Evolutionary conservation across 176 grass and related monocot species (phyloP), one percentile per base, ranked within the genome.

Genomic region (Metroxylon sagu): DNA sequence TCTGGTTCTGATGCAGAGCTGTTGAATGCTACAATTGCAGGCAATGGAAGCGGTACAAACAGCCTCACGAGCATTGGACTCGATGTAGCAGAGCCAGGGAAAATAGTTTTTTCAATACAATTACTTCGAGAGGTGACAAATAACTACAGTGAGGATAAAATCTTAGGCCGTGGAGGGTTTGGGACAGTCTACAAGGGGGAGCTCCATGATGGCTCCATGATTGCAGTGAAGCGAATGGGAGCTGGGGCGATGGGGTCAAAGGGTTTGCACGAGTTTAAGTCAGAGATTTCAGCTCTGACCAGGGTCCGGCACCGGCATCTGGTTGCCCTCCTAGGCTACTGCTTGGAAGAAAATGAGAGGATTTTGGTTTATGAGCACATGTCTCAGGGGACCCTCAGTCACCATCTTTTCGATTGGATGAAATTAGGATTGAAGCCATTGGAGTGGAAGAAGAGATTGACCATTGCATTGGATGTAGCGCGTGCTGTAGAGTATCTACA

Each of bases 301-400:
- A 65, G 26, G 5, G 53, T 75, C 26, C 64, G 62, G 17, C 72
- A 75, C 17, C 31, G 62, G 17, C 25, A 75, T 58, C 30, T 75
- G 18, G 72, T 75, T 4, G 58, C 72, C 3, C 61, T 75, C 25
- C 62, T 75, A 3, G 72, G 72, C 19, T 67, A 75, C 14, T 75
- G 61, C 72, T 30, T 75, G 25, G 61, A 75, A 30, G 72, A 25
- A 16, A 75, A 66, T 4, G 72, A 75, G 62, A 75, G 19, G 62
- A 55, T 75, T 53, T 29, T 75, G 61, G 61, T 75, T 26, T 75
- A 75, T 23, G 72, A 75, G 35, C 59, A 75, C 62, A 75, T 75
- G 72, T 43, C 62, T 15, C 29, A 50, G 14, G 72, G 72, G 14
- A 59, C 62, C 21, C 62, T 75, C 4, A 66, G 72, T 23, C 30